Base-by-base conservation (phyloP, 768 basidiomycete species). In the Asterophora parasitica region DNA sequence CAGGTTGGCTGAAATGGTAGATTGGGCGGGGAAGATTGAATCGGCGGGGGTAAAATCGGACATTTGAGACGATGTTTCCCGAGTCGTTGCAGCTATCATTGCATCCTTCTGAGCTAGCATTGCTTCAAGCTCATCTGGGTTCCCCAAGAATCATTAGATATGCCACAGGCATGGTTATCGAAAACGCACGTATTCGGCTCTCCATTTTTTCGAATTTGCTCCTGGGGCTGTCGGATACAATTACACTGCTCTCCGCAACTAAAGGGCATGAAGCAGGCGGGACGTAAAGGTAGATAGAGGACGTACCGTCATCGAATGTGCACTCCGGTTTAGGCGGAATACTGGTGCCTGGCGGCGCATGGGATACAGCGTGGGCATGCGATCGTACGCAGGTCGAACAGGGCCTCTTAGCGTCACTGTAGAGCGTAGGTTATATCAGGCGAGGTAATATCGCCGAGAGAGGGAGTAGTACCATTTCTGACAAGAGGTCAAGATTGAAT, bases 361-460 rank as follows among this genome's bases (percentile, higher is more conserved):
- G 84, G 10, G 76, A 72, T 44, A 78, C 59, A 7, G 83, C 78
- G 65, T 88, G 83, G 1, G 82, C 73, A 70, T 87, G 85, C 16
- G 85, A 88, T 27, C 86, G 78, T 49, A 82, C 70, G 59, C 87
- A 88, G 2, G 87, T 88, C 20, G 85, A 82, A 58, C 87, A 88
- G 4, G 87, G 87, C 34, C 82, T 69, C 59, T 83, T 81, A 6
- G 86, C 84, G 56, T 89, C 87, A 61, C 86, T 88, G 51, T 48
- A 32, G 31, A 17, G 26, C 36, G 16, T 30, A 35, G 36, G 17
- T 51, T 32, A 34, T 42, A 50, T 19, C 23, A 26, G 33, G 27
- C 44, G 28, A 12, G 26, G 48, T 12, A 49, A 19, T 28, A 46
- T 42, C 8, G 26, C 3, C 30, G 15, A 53, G 48, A 33, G 53